Evolutionary conservation across 2,329 filamentous ascomycete genomes (phyloP).

Genomic region (Fusarium lateritium): DNA sequence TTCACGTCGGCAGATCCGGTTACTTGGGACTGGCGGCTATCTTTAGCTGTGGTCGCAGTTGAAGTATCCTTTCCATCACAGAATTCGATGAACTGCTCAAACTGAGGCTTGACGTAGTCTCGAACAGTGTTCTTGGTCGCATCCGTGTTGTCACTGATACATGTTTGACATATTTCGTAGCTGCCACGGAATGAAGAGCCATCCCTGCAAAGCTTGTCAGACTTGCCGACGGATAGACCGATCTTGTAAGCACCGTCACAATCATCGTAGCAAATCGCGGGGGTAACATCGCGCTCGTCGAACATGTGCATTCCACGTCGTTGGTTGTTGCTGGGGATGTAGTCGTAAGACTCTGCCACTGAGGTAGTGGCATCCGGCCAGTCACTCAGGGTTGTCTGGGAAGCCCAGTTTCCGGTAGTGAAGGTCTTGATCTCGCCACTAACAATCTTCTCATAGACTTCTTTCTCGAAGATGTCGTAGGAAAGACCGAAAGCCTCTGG

Average conservation of each 20-base stretch:
- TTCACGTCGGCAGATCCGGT: conserved; percentile 40
- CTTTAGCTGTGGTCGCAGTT: conserved; percentile 25
- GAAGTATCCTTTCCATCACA: conserved; percentile 56
- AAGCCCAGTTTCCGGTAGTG: conserved; percentile 69
- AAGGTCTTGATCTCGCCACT: conserved; percentile 60
- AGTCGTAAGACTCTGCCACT: conserved; percentile 17
- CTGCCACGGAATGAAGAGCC: conserved; percentile 60
- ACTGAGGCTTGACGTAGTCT: conserved; percentile 56
- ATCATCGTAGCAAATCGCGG: conserved; percentile 64
- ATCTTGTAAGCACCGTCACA: conserved; percentile 68
- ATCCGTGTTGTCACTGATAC: conserved; percentile 54
- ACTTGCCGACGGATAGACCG: conserved; percentile 64
- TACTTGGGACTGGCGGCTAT: conserved; percentile 46
- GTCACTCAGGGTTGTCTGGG: conserved; percentile 63
- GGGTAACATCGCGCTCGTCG: conserved; percentile 60
- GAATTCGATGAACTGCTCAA: conserved; percentile 62
- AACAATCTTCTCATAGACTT: conserved; percentile 56
- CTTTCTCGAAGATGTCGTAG: conserved; percentile 71
- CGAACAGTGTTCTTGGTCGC: conserved; percentile 49
- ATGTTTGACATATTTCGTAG: conserved; percentile 59
- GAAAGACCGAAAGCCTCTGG: conserved; percentile 73
- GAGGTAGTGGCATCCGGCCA: conserved; percentile 46
- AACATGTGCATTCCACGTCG: conserved; percentile 48
- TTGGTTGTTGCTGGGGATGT: conserved; percentile 26
- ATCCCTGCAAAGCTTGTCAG: conserved; percentile 59